phyloP scores from a whole-genome alignment of 2,329 filamentous ascomycete species.

The Leptographium wingfieldii region DNA sequence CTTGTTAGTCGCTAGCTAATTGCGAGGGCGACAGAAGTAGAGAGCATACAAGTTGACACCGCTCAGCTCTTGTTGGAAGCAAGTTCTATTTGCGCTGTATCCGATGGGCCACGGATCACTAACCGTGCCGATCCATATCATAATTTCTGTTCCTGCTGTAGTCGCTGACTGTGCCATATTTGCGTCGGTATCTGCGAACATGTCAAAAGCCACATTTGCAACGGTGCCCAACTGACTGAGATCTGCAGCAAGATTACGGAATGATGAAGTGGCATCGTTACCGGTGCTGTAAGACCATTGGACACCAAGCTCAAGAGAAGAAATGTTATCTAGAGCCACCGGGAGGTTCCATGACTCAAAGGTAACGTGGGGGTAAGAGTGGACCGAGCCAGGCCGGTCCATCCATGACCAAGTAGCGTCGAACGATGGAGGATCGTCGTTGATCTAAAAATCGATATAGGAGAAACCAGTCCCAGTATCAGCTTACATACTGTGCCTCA shows the following conservation, averaged over 20 bases:
- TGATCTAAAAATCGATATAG: not conserved
- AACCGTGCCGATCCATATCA: conserved; percentile 3
- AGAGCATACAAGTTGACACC: not conserved
- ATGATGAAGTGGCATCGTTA: not conserved
- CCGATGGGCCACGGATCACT: not conserved
- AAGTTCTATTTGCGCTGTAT: not conserved
- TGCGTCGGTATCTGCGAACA: not conserved
- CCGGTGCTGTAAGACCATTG: not conserved
- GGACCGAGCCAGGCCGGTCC: not conserved
- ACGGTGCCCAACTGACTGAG: not conserved
- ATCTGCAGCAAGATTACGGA: not conserved
- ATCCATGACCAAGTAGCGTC: conserved; percentile 3
- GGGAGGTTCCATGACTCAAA: not conserved
- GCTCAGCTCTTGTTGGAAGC: not conserved
- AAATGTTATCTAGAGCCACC: not conserved
- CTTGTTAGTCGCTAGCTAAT: not conserved
- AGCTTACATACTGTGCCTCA: not conserved
- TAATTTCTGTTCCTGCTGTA: conserved; percentile 1
- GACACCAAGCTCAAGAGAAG: not conserved
- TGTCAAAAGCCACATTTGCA: conserved; percentile 5
- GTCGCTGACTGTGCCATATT: not conserved
- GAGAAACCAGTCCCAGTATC: not conserved
- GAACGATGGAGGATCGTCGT: not conserved
- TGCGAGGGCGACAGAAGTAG: not conserved
- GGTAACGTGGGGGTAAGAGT: conserved; percentile 2